Conservation (phyloP, 1,284 basidiomycete species). For the Farysia itapuensis region DNA sequence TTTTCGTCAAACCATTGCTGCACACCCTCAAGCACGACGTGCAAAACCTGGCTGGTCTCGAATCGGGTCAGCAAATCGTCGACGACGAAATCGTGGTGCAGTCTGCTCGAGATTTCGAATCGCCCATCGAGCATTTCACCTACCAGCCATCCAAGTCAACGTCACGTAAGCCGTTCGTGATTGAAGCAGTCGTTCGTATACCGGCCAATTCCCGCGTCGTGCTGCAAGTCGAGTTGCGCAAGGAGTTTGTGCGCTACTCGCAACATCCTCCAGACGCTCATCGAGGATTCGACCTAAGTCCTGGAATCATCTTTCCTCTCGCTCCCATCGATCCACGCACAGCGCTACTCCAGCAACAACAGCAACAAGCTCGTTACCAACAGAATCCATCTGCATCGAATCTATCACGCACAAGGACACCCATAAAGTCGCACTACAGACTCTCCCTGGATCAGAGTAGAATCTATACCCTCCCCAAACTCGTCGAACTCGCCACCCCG, state of each 20-base stretch:
- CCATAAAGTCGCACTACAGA: neutral
- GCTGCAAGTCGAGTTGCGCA: conserved; percentile 75
- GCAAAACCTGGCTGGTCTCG: conserved; percentile 1
- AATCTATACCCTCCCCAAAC: conserved; percentile 77
- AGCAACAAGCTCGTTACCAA: neutral
- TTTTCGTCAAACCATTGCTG: conserved; percentile 84
- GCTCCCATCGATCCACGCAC: conserved; percentile 3
- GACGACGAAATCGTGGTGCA: conserved; percentile 28
- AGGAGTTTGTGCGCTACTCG: conserved; percentile 86
- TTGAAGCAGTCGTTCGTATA: conserved; percentile 71
- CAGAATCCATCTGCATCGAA: neutral
- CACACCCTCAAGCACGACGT: conserved; percentile 70
- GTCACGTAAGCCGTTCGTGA: conserved; percentile 12
- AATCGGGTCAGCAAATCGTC: neutral
- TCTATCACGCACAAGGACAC: neutral
- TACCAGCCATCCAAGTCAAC: conserved; percentile 32
- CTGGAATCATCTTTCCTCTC: conserved; percentile 63
- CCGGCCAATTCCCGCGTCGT: conserved; percentile 67
- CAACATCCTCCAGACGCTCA: conserved; percentile 96
- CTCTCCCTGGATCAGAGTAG: neutral
- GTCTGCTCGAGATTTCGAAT: conserved; percentile 25
- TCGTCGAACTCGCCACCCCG: conserved; percentile 89
- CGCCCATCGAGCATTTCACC: conserved; percentile 24
- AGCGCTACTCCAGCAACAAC: neutral
- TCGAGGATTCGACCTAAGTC: conserved; percentile 86